Evolutionary conservation across 768 basidiomycete species (phyloP).

Genomic region (Tremella yokohamensis): DNA sequence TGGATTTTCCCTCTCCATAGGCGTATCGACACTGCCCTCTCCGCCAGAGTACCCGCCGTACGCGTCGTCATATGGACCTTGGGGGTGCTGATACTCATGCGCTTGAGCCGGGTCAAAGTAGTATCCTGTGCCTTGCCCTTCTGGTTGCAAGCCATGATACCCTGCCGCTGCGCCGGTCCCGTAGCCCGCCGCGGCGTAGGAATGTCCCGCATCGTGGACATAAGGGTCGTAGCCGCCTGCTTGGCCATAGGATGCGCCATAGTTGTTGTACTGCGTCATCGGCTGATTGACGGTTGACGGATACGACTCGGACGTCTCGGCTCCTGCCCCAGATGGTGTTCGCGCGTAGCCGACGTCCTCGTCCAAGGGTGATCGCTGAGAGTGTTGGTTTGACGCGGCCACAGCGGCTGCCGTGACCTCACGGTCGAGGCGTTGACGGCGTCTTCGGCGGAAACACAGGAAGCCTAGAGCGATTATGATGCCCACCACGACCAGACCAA

Average conservation of each 20-base stretch:
- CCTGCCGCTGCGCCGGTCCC: constrained; percentile 15
- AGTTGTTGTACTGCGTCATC: constrained; percentile 49
- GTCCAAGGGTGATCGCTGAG: constrained; percentile 41
- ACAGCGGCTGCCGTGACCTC: constrained; percentile 50
- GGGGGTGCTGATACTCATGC: constrained; percentile 18
- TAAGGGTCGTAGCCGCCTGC: constrained; percentile 51
- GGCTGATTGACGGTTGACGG: constrained; percentile 41
- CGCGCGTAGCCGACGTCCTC: constrained; percentile 30
- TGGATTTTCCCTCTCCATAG: constrained; percentile 35
- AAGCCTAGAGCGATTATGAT: constrained; percentile 55
- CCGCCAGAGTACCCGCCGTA: constrained; percentile 33
- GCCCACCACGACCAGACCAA: constrained; percentile 61
- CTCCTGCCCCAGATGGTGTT: constrained; percentile 17
- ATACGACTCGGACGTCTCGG: constrained; percentile 31
- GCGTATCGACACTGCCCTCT: constrained; percentile 33
- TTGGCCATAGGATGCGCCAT: constrained; percentile 41
- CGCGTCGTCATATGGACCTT: constrained; percentile 15
- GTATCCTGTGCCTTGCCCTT: constrained; percentile 23
- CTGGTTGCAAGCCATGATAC: constrained; percentile 25
- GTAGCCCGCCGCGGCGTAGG: constrained; percentile 4
- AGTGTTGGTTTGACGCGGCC: constrained; percentile 37
- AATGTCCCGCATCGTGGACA: constrained; percentile 13
- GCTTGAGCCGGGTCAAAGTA: constrained; percentile 42
- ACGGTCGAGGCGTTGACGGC: constrained; percentile 50
- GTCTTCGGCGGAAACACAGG: constrained; percentile 49